Conservation (phyloP, 108 stramenopile species). For the Chaetoceros tenuissimus region DNA sequence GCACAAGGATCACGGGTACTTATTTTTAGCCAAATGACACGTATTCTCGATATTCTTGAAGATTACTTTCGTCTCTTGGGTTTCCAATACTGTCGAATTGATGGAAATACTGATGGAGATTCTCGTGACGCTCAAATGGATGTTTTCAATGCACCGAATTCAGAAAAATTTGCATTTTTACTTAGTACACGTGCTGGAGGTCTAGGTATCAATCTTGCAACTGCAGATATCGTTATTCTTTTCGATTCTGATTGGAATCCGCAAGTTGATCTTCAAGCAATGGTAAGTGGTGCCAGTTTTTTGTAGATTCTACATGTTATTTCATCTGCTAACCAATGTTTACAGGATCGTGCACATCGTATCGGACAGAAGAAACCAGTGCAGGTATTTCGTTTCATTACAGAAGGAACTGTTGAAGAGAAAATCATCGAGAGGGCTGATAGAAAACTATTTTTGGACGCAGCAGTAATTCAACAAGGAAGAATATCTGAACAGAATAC, state of each 20-base stretch:
- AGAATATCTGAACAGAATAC: slow-evolving; percentile 86
- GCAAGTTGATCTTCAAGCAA: slow-evolving; percentile 95
- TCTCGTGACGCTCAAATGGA: slow-evolving; percentile 90
- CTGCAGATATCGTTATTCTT: slow-evolving; percentile 97
- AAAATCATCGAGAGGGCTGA: slow-evolving; percentile 99
- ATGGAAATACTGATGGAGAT: slow-evolving; percentile 94
- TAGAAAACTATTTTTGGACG: slow-evolving; percentile 97
- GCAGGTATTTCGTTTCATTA: slow-evolving; percentile 94
- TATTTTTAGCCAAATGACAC: slow-evolving; percentile 97
- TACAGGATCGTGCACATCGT: slow-evolving; percentile 86
- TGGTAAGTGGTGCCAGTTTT: slow-evolving; percentile 17
- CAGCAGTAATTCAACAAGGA: slow-evolving; percentile 98
- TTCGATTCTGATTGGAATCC: slow-evolving; percentile 84
- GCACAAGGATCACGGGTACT: slow-evolving; percentile 87
- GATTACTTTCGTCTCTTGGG: slow-evolving; percentile 84
- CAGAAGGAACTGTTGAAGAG: slow-evolving; percentile 97
- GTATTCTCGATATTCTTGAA: slow-evolving; percentile 93
- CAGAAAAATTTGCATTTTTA: slow-evolving; percentile 91
- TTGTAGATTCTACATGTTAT: neutral
- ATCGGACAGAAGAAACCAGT: slow-evolving; percentile 98
- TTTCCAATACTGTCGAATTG: slow-evolving; percentile 92
- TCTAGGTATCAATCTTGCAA: slow-evolving; percentile 96
- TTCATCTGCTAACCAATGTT: neutral
- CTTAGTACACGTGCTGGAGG: slow-evolving; percentile 95
- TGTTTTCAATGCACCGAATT: slow-evolving; percentile 90